Conservation (phyloP, 306 rosid genomes). For the Styphnolobium japonicum region DNA sequence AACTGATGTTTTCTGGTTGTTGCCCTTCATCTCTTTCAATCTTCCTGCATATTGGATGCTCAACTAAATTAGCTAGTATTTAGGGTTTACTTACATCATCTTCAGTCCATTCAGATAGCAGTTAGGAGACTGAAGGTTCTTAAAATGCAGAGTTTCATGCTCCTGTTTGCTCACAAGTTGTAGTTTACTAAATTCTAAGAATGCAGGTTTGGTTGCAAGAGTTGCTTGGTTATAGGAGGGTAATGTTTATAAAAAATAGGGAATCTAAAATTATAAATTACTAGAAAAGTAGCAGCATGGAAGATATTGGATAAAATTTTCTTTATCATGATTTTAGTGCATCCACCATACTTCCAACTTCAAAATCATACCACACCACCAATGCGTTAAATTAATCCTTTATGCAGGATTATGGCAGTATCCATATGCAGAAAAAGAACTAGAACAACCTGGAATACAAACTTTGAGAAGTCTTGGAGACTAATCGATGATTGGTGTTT, state of each 20-base stretch:
- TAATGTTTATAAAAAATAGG: background rate
- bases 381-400: background rate
- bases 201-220: background rate
- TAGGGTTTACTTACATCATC: background rate
- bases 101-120: background rate
- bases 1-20: conserved; percentile 52
- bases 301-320: background rate
- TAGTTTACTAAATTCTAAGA: background rate
- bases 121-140: background rate
- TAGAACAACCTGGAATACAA: too few species aligned
- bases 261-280: too few species aligned
- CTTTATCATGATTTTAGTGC: background rate
- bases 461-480: too few species aligned
- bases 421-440: too few species aligned
- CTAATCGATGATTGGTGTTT: too few species aligned
- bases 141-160: background rate
- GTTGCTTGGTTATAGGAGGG: background rate
- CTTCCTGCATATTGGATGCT: conserved; percentile 55
- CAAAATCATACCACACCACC: background rate
- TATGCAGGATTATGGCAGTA: background rate
- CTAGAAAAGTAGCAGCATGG: too few species aligned
- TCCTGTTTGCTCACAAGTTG: background rate
- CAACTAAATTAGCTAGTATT: conserved; percentile 18
- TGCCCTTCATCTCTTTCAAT: conserved; percentile 69
- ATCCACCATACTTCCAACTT: background rate